Evolutionary conservation across 768 basidiomycete species (phyloP).

Genomic region (Botryobasidium botryosum): DNA sequence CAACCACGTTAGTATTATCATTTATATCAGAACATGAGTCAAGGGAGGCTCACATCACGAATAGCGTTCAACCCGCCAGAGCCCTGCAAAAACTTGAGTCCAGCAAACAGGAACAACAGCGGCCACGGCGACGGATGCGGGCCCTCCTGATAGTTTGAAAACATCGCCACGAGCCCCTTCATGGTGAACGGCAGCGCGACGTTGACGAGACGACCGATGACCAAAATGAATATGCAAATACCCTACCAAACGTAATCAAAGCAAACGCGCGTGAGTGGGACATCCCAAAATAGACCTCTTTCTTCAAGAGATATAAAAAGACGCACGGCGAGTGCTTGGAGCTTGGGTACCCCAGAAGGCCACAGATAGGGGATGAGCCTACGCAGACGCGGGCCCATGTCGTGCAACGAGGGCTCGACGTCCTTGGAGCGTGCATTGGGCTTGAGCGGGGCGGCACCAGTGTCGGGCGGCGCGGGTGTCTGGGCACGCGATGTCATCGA

Average conservation of each 20-base stretch:
- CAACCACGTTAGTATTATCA: conserved; percentile 8
- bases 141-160: conserved; percentile 25
- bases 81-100: conserved; percentile 56
- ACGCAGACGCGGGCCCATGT: conserved; percentile 45
- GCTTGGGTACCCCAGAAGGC: conserved; percentile 46
- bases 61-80: conserved; percentile 59
- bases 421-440: conserved; percentile 17
- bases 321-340: conserved; percentile 44
- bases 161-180: conserved; percentile 40
- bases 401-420: conserved; percentile 46
- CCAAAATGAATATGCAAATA: conserved; percentile 53
- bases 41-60: conserved; percentile 29
- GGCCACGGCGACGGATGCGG: conserved; percentile 38
- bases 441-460: conserved; percentile 21
- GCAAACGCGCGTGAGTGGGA: too few species aligned
- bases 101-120: conserved; percentile 49
- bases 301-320: conserved; percentile 29
- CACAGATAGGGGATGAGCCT: conserved; percentile 68
- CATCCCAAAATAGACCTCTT: too few species aligned
- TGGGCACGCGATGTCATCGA: conserved; percentile 33
- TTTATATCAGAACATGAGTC: conserved; percentile 8
- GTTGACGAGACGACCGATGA: conserved; percentile 64
- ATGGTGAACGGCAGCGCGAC: conserved; percentile 52
- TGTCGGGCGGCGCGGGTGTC: conserved; percentile 27
- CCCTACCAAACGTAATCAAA: too few species aligned